Conservation (phyloP, 768 basidiomycete genomes). For the Suillus variegatus region DNA sequence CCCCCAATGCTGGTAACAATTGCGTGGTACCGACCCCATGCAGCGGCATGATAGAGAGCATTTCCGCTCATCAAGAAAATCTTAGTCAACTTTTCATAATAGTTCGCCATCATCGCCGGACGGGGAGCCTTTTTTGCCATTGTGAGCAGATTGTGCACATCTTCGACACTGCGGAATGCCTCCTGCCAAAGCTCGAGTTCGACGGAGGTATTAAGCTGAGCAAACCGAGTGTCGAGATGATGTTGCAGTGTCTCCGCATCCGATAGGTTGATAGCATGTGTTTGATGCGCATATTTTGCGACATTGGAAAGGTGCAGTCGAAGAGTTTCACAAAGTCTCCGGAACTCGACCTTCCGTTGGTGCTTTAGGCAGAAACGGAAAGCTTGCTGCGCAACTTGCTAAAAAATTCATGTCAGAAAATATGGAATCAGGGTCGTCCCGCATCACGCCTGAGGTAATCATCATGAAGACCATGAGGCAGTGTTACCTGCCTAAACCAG, state of each 20-base stretch:
- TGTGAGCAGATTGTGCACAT: slow-evolving; percentile 93
- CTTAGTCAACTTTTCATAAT: slow-evolving; percentile 96
- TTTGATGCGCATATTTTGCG: slow-evolving; percentile 92
- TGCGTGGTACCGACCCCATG: slow-evolving; percentile 86
- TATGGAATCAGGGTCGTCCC: background rate
- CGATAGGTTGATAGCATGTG: slow-evolving; percentile 92
- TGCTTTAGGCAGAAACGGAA: slow-evolving; percentile 96
- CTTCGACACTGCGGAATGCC: slow-evolving; percentile 97
- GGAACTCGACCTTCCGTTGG: slow-evolving; percentile 94
- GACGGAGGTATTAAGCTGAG: slow-evolving; percentile 94
- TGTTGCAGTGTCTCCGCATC: slow-evolving; percentile 94
- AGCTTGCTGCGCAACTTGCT: slow-evolving; percentile 96
- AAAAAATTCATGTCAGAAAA: slow-evolving; percentile 5
- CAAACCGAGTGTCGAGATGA: slow-evolving; percentile 95
- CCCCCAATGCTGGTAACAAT: slow-evolving; percentile 72
- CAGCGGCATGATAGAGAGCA: slow-evolving; percentile 93
- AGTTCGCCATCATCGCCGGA: slow-evolving; percentile 97
- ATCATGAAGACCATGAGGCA: background rate
- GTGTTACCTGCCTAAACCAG: background rate
- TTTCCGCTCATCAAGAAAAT: slow-evolving; percentile 97
- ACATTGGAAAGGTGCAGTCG: slow-evolving; percentile 93
- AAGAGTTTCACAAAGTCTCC: slow-evolving; percentile 93
- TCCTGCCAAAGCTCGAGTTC: slow-evolving; percentile 99
- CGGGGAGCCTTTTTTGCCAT: slow-evolving; percentile 93
- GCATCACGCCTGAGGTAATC: background rate